Base-by-base conservation (phyloP, 306 rosid genomes). In the Erythrophleum fordii region DNA sequence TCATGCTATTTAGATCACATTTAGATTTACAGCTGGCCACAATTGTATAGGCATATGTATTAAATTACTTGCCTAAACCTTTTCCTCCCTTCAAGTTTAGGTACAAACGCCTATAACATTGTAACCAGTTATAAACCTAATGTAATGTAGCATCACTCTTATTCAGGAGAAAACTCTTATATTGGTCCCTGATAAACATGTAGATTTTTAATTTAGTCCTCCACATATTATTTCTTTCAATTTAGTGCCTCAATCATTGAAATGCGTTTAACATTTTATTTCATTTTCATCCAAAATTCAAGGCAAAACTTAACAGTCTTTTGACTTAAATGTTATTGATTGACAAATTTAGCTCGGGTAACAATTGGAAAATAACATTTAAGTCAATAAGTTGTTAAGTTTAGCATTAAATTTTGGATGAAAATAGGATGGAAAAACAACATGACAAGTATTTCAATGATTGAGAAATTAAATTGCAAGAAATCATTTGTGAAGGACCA, bases 51-150 rank as follows among this genome's bases (percentile, higher is more conserved):
- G 25, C 23, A 28, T 62, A 3, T 73, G 64, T 5, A 76, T 31
- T 35, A 51, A 2, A 45, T 44, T 51, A 10, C 48, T 42, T 42
- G 12, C 17, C 39, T 28, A 1, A 56, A 56, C 64, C 64, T 20
- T 20, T 53, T 53, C 13, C 2, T 0, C 49, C 14, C 16, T 1
- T 11, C 6, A 48, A 48, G 11, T 48, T 48, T 16, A 14, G 35
- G 14, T 18, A 75, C 78, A 41, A 11, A 60, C 73, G 48, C 70
- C 45, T 34, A 58, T 58, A 17, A 55, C 3, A 75, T 75, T 44
- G 22, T 45, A 77, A 25, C 64, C 34, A 31, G 23, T 37, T 66
- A 20, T 26, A 58, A 65, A 34, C 58, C 73, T 37, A 65, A 26
- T 6, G 31, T 60, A 75, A 69, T 8, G 51, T 39, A 70, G 35